phyloP scores from a whole-genome alignment of 192 early-diverging fungal genomes.

The Geosiphon pyriformis region DNA sequence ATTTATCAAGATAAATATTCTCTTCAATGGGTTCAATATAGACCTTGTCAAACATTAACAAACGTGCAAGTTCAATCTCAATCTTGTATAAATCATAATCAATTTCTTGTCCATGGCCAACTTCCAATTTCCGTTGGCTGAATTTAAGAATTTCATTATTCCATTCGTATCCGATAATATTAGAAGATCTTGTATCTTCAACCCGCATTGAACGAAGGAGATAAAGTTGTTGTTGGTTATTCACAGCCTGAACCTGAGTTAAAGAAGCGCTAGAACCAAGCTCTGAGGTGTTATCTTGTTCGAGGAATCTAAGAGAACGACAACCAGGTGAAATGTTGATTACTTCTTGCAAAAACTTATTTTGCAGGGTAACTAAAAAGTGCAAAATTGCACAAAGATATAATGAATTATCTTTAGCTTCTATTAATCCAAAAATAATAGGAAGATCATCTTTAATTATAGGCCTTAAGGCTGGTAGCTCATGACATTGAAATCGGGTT shows the following conservation, averaged over 20 bases:
- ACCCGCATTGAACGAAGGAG: background rate
- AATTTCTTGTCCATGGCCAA: conserved; percentile 20
- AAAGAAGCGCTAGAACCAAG: background rate
- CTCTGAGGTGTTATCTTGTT: background rate
- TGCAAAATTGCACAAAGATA: conserved; percentile 17
- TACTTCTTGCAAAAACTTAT: conserved; percentile 21
- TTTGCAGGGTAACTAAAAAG: conserved; percentile 20
- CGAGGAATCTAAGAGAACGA: conserved; percentile 15
- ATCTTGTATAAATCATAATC: conserved; percentile 22
- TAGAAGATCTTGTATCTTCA: background rate
- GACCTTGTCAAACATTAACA: conserved; percentile 20
- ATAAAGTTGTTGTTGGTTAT: background rate
- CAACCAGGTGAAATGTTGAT: conserved; percentile 7
- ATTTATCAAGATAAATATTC: conserved; percentile 5
- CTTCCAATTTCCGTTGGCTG: conserved; percentile 12
- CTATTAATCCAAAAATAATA: conserved; percentile 17
- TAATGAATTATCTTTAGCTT: conserved; percentile 13
- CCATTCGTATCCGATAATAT: conserved; percentile 14
- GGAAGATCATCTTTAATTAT: background rate
- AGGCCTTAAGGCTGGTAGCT: background rate
- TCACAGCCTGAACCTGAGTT: background rate
- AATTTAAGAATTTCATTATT: conserved; percentile 12
- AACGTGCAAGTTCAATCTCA: conserved; percentile 14
- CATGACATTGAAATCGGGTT: conserved; percentile 14
- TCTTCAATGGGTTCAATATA: conserved; percentile 9